Evolutionary conservation across 1,139 yeast genomes (phyloP).

Genomic region (Pichia sp.): DNA sequence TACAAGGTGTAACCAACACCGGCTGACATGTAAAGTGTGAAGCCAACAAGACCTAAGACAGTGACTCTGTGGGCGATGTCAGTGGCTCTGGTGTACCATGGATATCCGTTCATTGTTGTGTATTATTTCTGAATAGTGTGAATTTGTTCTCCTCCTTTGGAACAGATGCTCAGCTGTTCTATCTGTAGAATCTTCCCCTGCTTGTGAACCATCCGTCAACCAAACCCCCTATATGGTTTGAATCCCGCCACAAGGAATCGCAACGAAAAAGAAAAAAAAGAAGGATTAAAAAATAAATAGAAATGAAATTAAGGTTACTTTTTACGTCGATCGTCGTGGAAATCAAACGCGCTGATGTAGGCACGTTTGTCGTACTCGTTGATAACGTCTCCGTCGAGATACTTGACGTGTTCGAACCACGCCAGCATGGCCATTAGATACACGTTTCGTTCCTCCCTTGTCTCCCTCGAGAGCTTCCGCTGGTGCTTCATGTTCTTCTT

Average conservation of each 20-base stretch:
- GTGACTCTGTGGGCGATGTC: conserved; percentile 82
- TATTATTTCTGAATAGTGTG: background rate
- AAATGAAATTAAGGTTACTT: background rate
- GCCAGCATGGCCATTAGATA: conserved; percentile 24
- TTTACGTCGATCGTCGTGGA: conserved; percentile 7
- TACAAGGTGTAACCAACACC: conserved; percentile 62
- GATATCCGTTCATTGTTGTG: conserved; percentile 35
- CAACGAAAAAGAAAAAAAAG: background rate
- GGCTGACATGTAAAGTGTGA: conserved; percentile 55
- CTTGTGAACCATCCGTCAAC: too few species aligned
- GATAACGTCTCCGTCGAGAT: conserved; percentile 26
- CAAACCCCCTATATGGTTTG: background rate
- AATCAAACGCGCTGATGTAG: background rate
- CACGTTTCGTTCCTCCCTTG: conserved; percentile 9
- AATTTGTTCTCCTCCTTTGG: background rate
- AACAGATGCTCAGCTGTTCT: background rate
- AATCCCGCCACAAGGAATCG: background rate
- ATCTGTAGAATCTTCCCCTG: background rate
- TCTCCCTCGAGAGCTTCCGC: conserved; percentile 8
- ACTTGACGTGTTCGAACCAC: conserved; percentile 28
- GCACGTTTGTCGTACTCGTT: conserved; percentile 7
- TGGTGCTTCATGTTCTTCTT: conserved; percentile 20
- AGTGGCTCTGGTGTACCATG: conserved; percentile 72
- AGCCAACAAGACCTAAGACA: conserved; percentile 73
- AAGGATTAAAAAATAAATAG: background rate